These are phyloP conservation scores for Xylaria sp. DNA, from an alignment of 2,329 filamentous ascomycete species.

Conservation along the genomic window DNA sequence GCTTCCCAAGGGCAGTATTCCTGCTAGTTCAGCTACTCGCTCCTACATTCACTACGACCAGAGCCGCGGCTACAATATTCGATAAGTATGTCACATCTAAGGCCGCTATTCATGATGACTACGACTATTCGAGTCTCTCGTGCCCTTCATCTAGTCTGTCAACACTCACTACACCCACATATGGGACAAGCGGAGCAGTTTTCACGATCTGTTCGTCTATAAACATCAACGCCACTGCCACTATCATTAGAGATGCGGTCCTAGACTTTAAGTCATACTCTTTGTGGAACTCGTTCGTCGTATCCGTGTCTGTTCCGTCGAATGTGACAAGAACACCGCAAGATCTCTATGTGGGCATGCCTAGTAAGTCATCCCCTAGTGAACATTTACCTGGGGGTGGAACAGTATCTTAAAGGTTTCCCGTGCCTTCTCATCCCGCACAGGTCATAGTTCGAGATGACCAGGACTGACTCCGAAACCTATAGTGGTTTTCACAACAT, in stretches of 20 bases:
- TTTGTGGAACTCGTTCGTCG: constrained; percentile 46
- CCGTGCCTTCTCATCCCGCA: no score
- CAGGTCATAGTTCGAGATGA: neutral
- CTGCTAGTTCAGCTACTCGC: neutral
- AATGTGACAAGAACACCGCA: constrained; percentile 41
- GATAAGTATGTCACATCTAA: neutral
- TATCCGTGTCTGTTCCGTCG: constrained; percentile 39
- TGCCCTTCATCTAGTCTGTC: constrained; percentile 22
- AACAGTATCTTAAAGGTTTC: neutral
- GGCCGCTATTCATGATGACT: constrained; percentile 1
- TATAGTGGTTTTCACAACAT: constrained; percentile 41
- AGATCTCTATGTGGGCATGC: constrained; percentile 44
- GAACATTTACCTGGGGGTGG: neutral
- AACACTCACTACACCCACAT: constrained; percentile 36
- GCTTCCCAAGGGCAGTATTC: neutral
- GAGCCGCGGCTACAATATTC: neutral
- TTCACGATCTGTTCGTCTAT: constrained; percentile 46
- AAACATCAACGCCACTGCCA: constrained; percentile 37
- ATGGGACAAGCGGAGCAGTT: constrained; percentile 40
- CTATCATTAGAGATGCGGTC: constrained; percentile 39
- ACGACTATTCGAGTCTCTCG: constrained; percentile 30
- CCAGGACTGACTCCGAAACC: neutral
- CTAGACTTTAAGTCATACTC: constrained; percentile 45
- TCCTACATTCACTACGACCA: neutral
- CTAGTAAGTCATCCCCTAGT: constrained; percentile 19